phyloP scores from a whole-genome alignment of 2,329 filamentous ascomycete genomes.

The Geoglossum cookeanum region DNA sequence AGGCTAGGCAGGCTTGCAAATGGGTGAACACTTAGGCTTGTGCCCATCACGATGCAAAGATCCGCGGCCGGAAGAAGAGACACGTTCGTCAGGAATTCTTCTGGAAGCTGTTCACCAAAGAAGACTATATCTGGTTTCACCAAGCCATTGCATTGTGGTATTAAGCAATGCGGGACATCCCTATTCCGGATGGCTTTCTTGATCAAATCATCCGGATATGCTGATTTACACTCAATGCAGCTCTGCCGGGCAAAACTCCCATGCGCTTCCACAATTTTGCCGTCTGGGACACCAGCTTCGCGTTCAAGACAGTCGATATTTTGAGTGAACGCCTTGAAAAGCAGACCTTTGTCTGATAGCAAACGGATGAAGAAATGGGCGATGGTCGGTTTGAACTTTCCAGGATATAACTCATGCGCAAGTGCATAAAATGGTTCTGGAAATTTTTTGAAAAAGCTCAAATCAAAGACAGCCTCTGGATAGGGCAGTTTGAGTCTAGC shows the following conservation, averaged over 20 bases:
- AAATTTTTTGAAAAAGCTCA: slow-evolving; percentile 67
- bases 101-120: slow-evolving; percentile 60
- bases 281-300: slow-evolving; percentile 59
- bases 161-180: slow-evolving; percentile 49
- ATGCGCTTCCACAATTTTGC: slow-evolving; percentile 81
- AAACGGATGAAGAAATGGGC: slow-evolving; percentile 78
- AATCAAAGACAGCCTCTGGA: slow-evolving; percentile 87
- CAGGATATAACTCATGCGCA: slow-evolving; percentile 81
- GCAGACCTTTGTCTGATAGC: slow-evolving; percentile 55
- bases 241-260: slow-evolving; percentile 83
- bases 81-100: slow-evolving; percentile 41
- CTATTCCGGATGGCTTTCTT: slow-evolving; percentile 43
- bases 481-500: slow-evolving; percentile 69
- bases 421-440: slow-evolving; percentile 84
- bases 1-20: slow-evolving; percentile 64
- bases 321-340: slow-evolving; percentile 83
- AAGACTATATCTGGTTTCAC: slow-evolving; percentile 95
- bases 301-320: slow-evolving; percentile 95
- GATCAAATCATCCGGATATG: slow-evolving; percentile 60
- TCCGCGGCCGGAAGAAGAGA: slow-evolving; percentile 44
- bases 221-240: slow-evolving; percentile 69
- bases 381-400: slow-evolving; percentile 71
- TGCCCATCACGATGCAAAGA: slow-evolving; percentile 70
- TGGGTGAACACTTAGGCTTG: slow-evolving; percentile 70
- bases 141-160: slow-evolving; percentile 46